Percentiles rank a stretch among this genome's conserved stretches.
phyloP scores from a whole-genome alignment of 495 filamentous ascomycete species.

The Emericellopsis terricola region DNA sequence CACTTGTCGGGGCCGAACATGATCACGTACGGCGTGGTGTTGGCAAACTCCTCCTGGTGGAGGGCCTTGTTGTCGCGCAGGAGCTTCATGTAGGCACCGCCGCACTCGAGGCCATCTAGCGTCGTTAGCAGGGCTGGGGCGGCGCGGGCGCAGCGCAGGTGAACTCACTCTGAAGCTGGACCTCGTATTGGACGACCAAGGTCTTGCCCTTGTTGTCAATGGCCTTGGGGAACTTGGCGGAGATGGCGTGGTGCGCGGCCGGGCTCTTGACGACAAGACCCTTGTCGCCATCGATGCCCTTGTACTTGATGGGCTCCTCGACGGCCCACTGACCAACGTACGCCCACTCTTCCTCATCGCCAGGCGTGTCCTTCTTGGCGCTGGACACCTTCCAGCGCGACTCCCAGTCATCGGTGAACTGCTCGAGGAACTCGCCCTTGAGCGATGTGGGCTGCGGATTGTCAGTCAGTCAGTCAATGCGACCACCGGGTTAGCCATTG shows the following conservation, averaged over 20 bases:
- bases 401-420: conserved; percentile 94
- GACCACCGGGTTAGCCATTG: not conserved
- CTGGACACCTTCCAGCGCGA: conserved; percentile 80
- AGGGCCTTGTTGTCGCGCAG: conserved; percentile 95
- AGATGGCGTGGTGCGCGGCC: conserved; percentile 97
- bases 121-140: not conserved
- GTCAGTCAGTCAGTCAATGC: conserved; percentile 9
- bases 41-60: conserved; percentile 94
- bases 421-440: conserved; percentile 91
- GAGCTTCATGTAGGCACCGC: conserved; percentile 98
- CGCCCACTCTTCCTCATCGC: conserved; percentile 78
- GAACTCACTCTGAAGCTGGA: conserved; percentile 89
- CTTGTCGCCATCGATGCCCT: conserved; percentile 91
- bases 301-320: conserved; percentile 82
- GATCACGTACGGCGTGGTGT: conserved; percentile 92
- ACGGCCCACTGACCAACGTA: conserved; percentile 95
- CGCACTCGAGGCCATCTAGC: conserved; percentile 85
- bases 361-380: conserved; percentile 75
- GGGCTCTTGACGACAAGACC: conserved; percentile 94
- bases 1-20: conserved; percentile 99
- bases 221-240: conserved; percentile 92
- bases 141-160: not conserved
- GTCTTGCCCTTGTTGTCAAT: conserved; percentile 95
- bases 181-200: conserved; percentile 96
- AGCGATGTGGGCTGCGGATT: conserved; percentile 53